These are phyloP conservation scores for Orbilia brochopaga DNA, from an alignment of 2,329 filamentous ascomycete species.

Conservation along the genomic window DNA sequence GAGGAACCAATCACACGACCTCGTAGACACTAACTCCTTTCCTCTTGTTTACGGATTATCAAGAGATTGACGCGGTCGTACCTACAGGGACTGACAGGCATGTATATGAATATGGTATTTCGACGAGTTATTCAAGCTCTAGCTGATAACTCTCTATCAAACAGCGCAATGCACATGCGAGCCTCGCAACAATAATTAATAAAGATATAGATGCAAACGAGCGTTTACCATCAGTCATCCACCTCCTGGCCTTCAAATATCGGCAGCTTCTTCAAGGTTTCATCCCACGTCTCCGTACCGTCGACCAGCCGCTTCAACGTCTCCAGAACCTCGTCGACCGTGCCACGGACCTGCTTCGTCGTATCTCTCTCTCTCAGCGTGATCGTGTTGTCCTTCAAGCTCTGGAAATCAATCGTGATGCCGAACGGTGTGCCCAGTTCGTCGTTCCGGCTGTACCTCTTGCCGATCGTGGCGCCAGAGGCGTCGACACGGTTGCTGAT, in stretches of 20 bases:
- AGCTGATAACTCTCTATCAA: no score
- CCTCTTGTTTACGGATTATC: no score
- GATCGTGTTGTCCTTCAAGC: constrained; percentile 81
- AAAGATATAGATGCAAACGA: background rate
- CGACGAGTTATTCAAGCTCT: no score
- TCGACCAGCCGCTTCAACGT: constrained; percentile 71
- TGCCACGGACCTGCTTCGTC: constrained; percentile 86
- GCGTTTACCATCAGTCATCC: constrained; percentile 56
- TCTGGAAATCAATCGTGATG: constrained; percentile 95
- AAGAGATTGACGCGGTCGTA: no score
- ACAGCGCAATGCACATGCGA: no score
- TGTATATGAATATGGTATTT: constrained; percentile 2
- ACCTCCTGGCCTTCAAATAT: constrained; percentile 80
- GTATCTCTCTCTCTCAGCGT: constrained; percentile 90
- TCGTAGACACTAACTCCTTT: no score
- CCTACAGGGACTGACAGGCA: no score
- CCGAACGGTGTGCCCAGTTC: constrained; percentile 93
- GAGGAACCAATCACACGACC: background rate
- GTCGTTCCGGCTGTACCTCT: constrained; percentile 92
- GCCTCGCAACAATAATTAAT: background rate
- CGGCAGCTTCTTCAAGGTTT: constrained; percentile 78
- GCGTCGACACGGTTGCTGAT: constrained; percentile 88
- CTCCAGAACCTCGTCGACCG: constrained; percentile 77
- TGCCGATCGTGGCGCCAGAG: constrained; percentile 89
- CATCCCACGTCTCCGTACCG: constrained; percentile 70